Conservation (phyloP, 805 yeast genomes). For the Metschnikowia dekortorum region DNA sequence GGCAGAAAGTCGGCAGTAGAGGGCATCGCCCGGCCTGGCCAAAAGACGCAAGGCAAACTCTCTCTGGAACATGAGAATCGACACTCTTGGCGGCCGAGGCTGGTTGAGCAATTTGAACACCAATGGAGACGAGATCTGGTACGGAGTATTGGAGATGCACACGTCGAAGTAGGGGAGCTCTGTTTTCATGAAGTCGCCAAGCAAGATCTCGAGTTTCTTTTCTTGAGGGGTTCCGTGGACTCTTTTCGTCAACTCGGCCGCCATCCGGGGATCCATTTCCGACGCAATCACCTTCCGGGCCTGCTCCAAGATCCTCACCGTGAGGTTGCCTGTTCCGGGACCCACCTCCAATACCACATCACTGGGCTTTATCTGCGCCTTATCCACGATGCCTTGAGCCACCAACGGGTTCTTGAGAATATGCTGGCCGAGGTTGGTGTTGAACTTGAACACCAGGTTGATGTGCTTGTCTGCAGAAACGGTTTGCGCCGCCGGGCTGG, state of each 20-base stretch:
- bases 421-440: slow-evolving; percentile 96
- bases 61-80: slow-evolving; percentile 95
- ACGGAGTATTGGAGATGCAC: slow-evolving; percentile 96
- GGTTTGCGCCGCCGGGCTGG: slow-evolving; percentile 47
- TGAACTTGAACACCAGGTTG: slow-evolving; percentile 89
- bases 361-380: slow-evolving; percentile 87
- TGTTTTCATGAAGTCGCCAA: slow-evolving; percentile 95
- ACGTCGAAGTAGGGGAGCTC: slow-evolving; percentile 93
- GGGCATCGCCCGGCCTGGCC: slow-evolving; percentile 94
- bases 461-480: slow-evolving; percentile 67
- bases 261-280: slow-evolving; percentile 99
- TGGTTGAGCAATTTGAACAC: slow-evolving; percentile 88
- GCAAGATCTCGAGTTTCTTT: slow-evolving; percentile 82
- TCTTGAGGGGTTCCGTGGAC: slow-evolving; percentile 96
- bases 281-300: slow-evolving; percentile 94
- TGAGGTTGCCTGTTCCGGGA: slow-evolving; percentile 98
- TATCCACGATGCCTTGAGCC: slow-evolving; percentile 97
- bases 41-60: slow-evolving; percentile 91
- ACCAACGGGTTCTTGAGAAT: slow-evolving; percentile 92
- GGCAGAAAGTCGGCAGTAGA: slow-evolving; percentile 90
- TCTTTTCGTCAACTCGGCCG: slow-evolving; percentile 95
- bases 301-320: slow-evolving; percentile 86
- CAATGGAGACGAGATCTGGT: slow-evolving; percentile 94
- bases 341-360: slow-evolving; percentile 95
- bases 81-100: slow-evolving; percentile 91